Conservation (phyloP, 768 basidiomycete genomes). For the Pleurotus tuoliensis region DNA sequence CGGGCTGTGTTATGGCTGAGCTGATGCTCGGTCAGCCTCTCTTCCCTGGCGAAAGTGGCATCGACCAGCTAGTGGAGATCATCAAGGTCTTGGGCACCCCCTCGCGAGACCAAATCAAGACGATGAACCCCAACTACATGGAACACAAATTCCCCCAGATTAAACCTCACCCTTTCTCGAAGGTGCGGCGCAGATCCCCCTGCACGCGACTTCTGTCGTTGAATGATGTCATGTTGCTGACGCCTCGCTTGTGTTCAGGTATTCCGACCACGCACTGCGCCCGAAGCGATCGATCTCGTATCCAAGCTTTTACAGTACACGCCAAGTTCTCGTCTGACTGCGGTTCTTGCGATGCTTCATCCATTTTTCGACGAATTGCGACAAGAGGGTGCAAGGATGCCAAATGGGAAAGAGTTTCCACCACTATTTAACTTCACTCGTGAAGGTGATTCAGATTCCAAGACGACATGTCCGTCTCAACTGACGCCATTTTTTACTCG, state of each 20-base stretch:
- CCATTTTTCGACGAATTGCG: constrained; percentile 97
- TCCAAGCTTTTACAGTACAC: constrained; percentile 96
- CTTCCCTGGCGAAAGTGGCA: constrained; percentile 98
- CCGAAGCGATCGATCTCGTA: constrained; percentile 95
- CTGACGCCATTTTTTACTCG: background rate
- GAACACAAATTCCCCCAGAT: constrained; percentile 99
- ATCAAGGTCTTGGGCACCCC: constrained; percentile 99
- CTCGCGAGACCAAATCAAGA: constrained; percentile 99
- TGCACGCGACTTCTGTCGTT: background rate
- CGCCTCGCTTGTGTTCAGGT: constrained; percentile 51
- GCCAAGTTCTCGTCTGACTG: constrained; percentile 84
- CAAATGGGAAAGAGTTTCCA: constrained; percentile 95
- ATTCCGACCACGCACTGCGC: constrained; percentile 94
- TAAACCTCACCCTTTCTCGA: constrained; percentile 98
- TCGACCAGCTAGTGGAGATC: constrained; percentile 98
- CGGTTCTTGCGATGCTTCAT: constrained; percentile 89
- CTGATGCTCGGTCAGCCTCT: constrained; percentile 98
- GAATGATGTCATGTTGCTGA: constrained; percentile 8
- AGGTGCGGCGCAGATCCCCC: constrained; percentile 45
- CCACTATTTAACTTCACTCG: constrained; percentile 92
- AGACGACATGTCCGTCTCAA: background rate
- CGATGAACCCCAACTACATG: constrained; percentile 99
- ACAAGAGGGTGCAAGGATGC: constrained; percentile 88
- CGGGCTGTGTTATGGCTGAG: constrained; percentile 99
- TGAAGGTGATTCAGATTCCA: constrained; percentile 64